phyloP scores from a whole-genome alignment of 1,139 yeast species.

The Geotrichum aggregatum region DNA sequence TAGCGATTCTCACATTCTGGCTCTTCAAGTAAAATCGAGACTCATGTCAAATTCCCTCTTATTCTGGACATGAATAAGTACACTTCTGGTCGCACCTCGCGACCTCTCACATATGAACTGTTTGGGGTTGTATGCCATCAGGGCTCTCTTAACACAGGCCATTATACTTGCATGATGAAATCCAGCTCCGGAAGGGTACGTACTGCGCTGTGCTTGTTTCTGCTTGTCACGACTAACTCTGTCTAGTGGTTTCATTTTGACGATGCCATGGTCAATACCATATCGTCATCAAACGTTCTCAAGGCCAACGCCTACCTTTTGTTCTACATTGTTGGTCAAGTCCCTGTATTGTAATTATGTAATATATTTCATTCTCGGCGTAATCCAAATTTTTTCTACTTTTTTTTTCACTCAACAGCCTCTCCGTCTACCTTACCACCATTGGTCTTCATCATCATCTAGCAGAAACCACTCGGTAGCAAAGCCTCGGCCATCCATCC shows the following conservation, averaged over 20 bases:
- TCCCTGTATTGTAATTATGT: conserved; percentile 13
- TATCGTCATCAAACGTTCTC: conserved; percentile 61
- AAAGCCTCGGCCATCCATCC: neutral
- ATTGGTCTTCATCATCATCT: neutral
- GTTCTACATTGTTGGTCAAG: conserved; percentile 60
- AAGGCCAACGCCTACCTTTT: conserved; percentile 70
- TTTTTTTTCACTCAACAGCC: neutral
- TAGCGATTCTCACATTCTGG: conserved; percentile 73
- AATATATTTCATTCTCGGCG: neutral
- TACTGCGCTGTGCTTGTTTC: neutral
- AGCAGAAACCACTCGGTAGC: neutral
- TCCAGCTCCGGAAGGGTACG: conserved; percentile 50
- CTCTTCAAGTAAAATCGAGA: conserved; percentile 68
- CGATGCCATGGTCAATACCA: conserved; percentile 75
- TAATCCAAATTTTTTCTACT: neutral
- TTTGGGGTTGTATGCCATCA: conserved; percentile 84
- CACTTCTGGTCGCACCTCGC: conserved; percentile 36
- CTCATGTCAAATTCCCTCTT: conserved; percentile 67
- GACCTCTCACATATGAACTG: conserved; percentile 58
- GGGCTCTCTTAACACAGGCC: conserved; percentile 94
- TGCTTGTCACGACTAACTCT: neutral
- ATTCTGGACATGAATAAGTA: conserved; percentile 67
- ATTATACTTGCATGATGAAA: conserved; percentile 77
- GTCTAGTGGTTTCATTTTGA: conserved; percentile 80
- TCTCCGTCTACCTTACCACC: neutral